Conservation (phyloP, 1,284 basidiomycete species). For the Hemileia vastatrix region DNA sequence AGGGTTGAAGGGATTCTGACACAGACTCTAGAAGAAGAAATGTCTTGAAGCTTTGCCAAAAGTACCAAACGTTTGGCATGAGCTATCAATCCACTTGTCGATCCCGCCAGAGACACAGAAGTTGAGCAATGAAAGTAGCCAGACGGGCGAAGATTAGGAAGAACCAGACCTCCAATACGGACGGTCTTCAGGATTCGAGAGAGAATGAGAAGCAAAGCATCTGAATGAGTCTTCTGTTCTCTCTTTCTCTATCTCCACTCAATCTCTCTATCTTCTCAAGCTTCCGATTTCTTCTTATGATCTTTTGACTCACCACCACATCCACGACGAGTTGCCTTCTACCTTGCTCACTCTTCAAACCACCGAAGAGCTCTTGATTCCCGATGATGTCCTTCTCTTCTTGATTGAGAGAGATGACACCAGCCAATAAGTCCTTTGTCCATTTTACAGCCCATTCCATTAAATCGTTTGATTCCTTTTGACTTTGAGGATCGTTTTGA, state of each 20-base stretch:
- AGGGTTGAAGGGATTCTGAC: neutral
- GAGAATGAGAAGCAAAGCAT: too few species aligned
- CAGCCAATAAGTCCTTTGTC: neutral
- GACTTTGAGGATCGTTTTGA: neutral
- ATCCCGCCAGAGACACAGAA: too few species aligned
- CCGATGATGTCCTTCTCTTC: neutral
- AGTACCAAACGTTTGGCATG: neutral
- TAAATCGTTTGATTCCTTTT: neutral
- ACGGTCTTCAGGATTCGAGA: too few species aligned
- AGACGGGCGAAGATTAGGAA: too few species aligned
- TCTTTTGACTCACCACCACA: neutral
- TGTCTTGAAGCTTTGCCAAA: neutral
- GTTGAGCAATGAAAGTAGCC: too few species aligned
- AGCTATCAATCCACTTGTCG: neutral
- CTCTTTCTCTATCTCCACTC: too few species aligned
- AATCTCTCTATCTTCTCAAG: too few species aligned
- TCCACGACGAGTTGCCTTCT: neutral
- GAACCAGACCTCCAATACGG: too few species aligned
- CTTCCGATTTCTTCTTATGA: neutral
- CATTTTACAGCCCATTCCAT: neutral
- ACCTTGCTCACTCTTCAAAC: neutral
- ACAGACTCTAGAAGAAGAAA: neutral
- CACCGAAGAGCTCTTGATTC: neutral
- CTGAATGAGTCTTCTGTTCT: too few species aligned
- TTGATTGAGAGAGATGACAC: neutral